These are phyloP conservation scores for Plasmodium coatneyi DNA, from an alignment of 169 alveolate species.

Conservation along the genomic window DNA sequence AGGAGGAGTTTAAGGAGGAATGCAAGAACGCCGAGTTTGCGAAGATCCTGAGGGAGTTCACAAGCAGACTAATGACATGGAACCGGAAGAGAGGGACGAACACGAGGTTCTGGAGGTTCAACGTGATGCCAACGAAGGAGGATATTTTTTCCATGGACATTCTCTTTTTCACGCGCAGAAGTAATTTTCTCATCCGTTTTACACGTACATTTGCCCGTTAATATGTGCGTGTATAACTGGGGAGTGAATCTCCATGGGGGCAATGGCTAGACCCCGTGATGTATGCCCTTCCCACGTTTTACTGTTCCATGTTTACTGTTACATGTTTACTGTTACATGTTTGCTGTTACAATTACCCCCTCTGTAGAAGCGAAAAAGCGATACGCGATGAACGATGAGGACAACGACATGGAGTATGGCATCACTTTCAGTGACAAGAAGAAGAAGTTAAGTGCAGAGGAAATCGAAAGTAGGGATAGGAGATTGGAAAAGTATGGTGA, in stretches of 20 bases:
- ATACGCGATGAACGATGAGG: background rate
- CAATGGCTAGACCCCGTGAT: background rate
- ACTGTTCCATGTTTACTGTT: background rate
- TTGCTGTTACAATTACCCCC: background rate
- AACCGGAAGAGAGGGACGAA: constrained; percentile 20
- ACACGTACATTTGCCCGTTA: too few relatives aligned
- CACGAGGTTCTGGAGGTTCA: constrained; percentile 30
- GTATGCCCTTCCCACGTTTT: background rate
- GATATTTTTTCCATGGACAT: constrained; percentile 31
- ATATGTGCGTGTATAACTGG: too few relatives aligned
- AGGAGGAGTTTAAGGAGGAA: constrained; percentile 50
- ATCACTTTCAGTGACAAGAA: constrained; percentile 19
- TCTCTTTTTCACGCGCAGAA: constrained; percentile 17
- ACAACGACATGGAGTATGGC: constrained; percentile 13
- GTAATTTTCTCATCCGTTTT: too few relatives aligned
- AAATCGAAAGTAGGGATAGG: constrained; percentile 52
- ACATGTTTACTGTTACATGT: background rate
- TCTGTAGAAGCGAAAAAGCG: constrained; percentile 14
- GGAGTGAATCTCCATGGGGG: too few relatives aligned
- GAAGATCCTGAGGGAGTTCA: background rate
- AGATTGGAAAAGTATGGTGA: constrained; percentile 29
- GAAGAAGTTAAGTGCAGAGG: constrained; percentile 31
- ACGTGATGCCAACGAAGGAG: constrained; percentile 38
- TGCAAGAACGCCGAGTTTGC: constrained; percentile 44
- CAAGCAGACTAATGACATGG: constrained; percentile 6